phyloP scores from a whole-genome alignment of 2,329 filamentous ascomycete species.

The Spiromastix sp. region DNA sequence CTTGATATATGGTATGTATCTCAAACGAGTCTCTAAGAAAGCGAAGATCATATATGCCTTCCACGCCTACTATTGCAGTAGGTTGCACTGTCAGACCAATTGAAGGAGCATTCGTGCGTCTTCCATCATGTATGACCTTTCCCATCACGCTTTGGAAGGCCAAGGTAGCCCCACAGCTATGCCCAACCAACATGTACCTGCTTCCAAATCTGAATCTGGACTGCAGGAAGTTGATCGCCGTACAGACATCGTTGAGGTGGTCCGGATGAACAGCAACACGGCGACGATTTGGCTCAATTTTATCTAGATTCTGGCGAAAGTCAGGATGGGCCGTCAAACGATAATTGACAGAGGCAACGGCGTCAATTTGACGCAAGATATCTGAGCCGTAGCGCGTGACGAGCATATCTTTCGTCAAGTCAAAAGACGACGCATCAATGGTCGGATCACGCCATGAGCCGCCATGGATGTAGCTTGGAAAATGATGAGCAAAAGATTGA shows the following conservation, averaged over 20 bases:
- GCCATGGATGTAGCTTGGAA: conserved; percentile 35
- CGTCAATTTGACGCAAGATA: conserved; percentile 20
- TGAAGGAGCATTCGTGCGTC: conserved; percentile 6
- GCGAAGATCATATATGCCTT: conserved; percentile 36
- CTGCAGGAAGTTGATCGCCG: conserved; percentile 32
- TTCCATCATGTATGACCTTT: conserved; percentile 9
- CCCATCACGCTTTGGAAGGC: conserved; percentile 35
- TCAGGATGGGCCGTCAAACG: conserved; percentile 34
- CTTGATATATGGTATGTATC: conserved; percentile 25
- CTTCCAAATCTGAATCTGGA: conserved; percentile 27
- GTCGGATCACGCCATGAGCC: conserved; percentile 40
- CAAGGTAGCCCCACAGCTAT: conserved; percentile 38
- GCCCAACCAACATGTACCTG: conserved; percentile 35
- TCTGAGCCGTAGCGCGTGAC: conserved; percentile 10
- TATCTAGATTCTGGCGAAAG: conserved; percentile 26
- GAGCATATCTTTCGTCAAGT: conserved; percentile 24
- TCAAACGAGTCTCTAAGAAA: conserved; percentile 24
- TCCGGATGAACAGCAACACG: conserved; percentile 34
- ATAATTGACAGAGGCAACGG: conserved; percentile 37
- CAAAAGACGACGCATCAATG: conserved; percentile 26
- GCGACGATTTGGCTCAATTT: conserved; percentile 18
- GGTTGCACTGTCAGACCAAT: conserved; percentile 18
- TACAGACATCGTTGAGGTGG: conserved; percentile 33
- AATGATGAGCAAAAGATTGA: conserved; percentile 1
- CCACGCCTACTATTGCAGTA: conserved; percentile 30